A percentile compares a stretch with the other conserved stretches of the same genome.
These are phyloP conservation scores for Phytophthora pinifolia DNA, from an alignment of 352 stramenopile species.

Conservation along the genomic window DNA sequence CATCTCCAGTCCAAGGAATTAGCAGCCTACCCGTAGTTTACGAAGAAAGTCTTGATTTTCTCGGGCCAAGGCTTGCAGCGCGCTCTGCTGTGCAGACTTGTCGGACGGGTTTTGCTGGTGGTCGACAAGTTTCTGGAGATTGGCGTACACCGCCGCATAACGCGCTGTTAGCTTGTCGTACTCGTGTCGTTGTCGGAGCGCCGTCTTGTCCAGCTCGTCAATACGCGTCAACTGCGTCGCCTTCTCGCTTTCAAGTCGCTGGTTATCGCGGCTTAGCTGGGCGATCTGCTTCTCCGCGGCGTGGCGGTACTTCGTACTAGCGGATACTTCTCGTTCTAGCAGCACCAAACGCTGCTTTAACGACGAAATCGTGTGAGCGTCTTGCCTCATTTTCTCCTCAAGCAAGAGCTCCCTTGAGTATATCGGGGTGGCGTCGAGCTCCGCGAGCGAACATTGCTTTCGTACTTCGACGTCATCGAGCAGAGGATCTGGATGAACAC, in stretches of 20 bases:
- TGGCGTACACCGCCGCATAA: slow-evolving; percentile 55
- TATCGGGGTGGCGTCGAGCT: slow-evolving; percentile 1
- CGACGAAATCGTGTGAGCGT: slow-evolving; percentile 43
- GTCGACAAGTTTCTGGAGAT: slow-evolving; percentile 57
- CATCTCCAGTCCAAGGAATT: not conserved
- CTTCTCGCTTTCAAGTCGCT: slow-evolving; percentile 39
- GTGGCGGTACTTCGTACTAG: slow-evolving; percentile 27
- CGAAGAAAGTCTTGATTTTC: slow-evolving; percentile 74
- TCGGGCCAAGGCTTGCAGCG: slow-evolving; percentile 55
- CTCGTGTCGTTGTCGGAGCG: slow-evolving; percentile 54
- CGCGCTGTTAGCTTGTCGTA: slow-evolving; percentile 68
- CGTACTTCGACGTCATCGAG: slow-evolving; percentile 2
- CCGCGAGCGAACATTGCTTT: not conserved
- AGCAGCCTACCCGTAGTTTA: slow-evolving; percentile 44
- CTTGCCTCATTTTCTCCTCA: slow-evolving; percentile 28
- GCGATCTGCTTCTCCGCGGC: slow-evolving; percentile 42
- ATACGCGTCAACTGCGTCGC: slow-evolving; percentile 38
- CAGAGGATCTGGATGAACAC: slow-evolving; percentile 18
- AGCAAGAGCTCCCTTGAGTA: slow-evolving; percentile 16
- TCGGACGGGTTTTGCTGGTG: slow-evolving; percentile 21
- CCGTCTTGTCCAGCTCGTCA: slow-evolving; percentile 45
- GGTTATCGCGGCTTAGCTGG: slow-evolving; percentile 40
- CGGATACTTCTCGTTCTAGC: slow-evolving; percentile 48
- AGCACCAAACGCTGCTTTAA: slow-evolving; percentile 46
- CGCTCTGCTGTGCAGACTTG: slow-evolving; percentile 34